Conservation (phyloP, 495 filamentous ascomycete genomes). For the Hyphodiscus hymeniophilus region DNA sequence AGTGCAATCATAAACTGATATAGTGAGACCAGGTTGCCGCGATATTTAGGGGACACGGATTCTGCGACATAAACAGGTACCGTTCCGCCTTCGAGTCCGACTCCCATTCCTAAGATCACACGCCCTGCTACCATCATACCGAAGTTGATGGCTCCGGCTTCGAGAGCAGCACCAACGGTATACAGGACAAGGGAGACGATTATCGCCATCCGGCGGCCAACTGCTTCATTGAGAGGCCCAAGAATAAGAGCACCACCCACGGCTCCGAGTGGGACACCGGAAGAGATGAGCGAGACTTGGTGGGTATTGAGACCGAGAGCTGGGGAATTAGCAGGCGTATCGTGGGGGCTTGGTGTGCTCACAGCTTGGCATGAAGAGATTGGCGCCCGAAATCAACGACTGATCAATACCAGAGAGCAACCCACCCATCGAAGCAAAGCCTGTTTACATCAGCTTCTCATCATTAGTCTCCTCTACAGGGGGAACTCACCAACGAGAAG, state of each 20-base stretch:
- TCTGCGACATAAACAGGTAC: constrained; percentile 49
- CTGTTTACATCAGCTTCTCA: too few relatives aligned
- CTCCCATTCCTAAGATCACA: constrained; percentile 50
- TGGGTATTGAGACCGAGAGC: constrained; percentile 35
- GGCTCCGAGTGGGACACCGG: constrained; percentile 53
- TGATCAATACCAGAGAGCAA: constrained; percentile 55
- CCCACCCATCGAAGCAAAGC: constrained; percentile 54
- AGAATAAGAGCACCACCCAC: constrained; percentile 52
- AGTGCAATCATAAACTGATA: constrained; percentile 59
- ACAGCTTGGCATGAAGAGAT: constrained; percentile 42
- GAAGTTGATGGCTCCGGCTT: constrained; percentile 50
- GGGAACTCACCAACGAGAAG: constrained; percentile 39
- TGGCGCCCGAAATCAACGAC: constrained; percentile 52
- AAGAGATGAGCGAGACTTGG: constrained; percentile 46
- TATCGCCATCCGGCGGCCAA: constrained; percentile 50
- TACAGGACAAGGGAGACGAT: constrained; percentile 50
- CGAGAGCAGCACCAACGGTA: constrained; percentile 49
- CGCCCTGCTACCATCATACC: constrained; percentile 52
- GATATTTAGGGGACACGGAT: constrained; percentile 41
- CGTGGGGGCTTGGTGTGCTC: not conserved
- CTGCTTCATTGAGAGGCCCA: constrained; percentile 47
- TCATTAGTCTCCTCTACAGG: not conserved
- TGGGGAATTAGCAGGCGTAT: not conserved
- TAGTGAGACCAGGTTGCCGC: constrained; percentile 53
- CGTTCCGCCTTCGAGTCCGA: constrained; percentile 54